Base-by-base conservation (phyloP, 805 yeast genomes). In the Metschnikowia chrysomelidarum region DNA sequence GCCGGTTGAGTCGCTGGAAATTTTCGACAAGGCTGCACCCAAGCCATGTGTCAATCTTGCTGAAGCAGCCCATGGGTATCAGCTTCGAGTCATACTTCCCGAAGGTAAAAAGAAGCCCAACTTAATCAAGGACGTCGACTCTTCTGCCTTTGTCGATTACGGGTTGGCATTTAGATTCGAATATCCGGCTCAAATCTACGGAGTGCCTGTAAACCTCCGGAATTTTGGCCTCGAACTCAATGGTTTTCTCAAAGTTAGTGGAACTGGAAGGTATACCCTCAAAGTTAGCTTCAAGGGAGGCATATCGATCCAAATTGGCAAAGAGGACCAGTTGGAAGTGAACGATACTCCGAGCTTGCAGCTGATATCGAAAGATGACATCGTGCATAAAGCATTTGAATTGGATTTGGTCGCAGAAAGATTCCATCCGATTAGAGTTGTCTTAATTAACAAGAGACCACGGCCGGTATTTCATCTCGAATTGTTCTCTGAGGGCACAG, bases 221-320 rank as follows among this genome's bases (percentile, higher is more conserved):
- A 31, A 24, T 12, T 31, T 24, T 16, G 34, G 28, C n/a, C 12
- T 24, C 14, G 34, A 31, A 14, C 23, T 24, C 12, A 17, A 10
- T 18, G 34, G 34, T 8, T 24, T 13, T 13, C 7, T 31, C 18
- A 23, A 20, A 13, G 34, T 31, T 5, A 4, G 8, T 10, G 23
- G 24, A 13, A 8, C 27, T 9, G 34, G 34, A 5, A 18, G n/a
- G 7, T 24, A 31, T 22, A 31, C n/a, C 12, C 18, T 31, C 10
- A 24, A 23, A 19, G n/a, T 31, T 18, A 18, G 19, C n/a, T 16
- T 31, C n/a, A 21, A 24, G n/a, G 34, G 28, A 2, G 34, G 18
- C n/a, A 16, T 18, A 4, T 16, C 34, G 4, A 9, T 31, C 8
- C 34, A 31, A n/a, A 13, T 31, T 19, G 34, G 28, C 18, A 13